A percentile compares a stretch with the other conserved stretches of the same genome.
These are phyloP conservation scores for Simplicillium sp. DNA, from an alignment of 2,329 filamentous ascomycete species.

Conservation along the genomic window DNA sequence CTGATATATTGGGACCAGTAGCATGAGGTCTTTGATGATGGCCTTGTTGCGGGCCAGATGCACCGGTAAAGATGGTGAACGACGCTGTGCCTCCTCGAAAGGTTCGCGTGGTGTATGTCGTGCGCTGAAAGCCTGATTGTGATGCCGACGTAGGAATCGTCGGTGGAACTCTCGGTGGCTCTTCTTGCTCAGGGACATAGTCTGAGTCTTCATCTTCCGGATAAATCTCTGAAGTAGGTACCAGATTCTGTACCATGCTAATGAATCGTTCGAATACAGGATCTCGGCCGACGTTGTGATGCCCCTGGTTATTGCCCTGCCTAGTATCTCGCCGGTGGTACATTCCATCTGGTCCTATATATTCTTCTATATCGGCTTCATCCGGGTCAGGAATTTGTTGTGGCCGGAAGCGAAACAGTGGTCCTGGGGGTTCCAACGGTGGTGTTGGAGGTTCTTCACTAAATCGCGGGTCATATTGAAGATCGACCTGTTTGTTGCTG, in stretches of 20 bases:
- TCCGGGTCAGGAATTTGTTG: conserved; percentile 46
- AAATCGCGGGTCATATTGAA: neutral
- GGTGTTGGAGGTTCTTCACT: conserved; percentile 14
- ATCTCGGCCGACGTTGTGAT: conserved; percentile 15
- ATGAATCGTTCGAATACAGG: conserved; percentile 32
- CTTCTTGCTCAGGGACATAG: neutral
- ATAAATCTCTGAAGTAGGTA: no score
- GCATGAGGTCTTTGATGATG: no score
- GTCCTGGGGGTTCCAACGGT: conserved; percentile 17
- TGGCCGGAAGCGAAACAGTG: conserved; percentile 14
- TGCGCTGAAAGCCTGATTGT: conserved; percentile 24
- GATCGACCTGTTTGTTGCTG: neutral
- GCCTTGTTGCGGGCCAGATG: conserved; percentile 9
- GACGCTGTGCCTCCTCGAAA: conserved; percentile 31
- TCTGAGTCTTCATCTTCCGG: neutral
- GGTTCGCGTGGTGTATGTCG: conserved; percentile 22
- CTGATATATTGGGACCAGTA: conserved; percentile 4
- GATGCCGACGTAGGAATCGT: no score
- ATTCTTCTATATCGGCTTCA: conserved; percentile 48
- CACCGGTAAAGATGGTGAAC: conserved; percentile 36
- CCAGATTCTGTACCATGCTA: conserved; percentile 31
- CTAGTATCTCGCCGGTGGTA: conserved; percentile 26
- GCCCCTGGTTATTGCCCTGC: conserved; percentile 13
- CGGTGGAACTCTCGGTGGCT: conserved; percentile 9
- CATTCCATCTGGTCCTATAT: conserved; percentile 32